A percentile compares a stretch with the other conserved stretches of the same genome.
These are phyloP conservation scores for Alternaria triticimaculans DNA, from an alignment of 2,329 filamentous ascomycete species.

Conservation along the genomic window DNA sequence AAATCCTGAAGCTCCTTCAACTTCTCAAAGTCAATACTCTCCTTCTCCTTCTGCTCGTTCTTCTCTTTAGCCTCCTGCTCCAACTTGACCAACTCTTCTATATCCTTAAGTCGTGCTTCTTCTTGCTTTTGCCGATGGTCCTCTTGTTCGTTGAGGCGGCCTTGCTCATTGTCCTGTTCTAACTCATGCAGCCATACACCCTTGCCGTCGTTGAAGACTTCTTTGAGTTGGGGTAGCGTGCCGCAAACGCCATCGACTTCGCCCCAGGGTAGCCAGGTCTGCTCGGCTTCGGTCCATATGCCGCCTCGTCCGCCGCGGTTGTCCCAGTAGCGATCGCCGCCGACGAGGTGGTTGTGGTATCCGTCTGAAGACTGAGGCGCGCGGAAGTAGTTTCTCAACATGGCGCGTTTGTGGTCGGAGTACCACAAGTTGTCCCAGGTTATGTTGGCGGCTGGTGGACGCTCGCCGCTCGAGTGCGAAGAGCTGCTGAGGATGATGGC, in stretches of 20 bases:
- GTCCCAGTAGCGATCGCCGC: constrained; percentile 58
- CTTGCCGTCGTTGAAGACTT: constrained; percentile 57
- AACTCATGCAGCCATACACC: constrained; percentile 50
- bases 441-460: constrained; percentile 25
- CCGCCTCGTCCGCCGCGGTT: constrained; percentile 60
- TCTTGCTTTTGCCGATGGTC: constrained; percentile 18
- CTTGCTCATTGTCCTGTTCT: constrained; percentile 24
- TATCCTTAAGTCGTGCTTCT: constrained; percentile 16
- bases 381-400: constrained; percentile 59
- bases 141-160: constrained; percentile 19
- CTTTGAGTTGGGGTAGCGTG: constrained; percentile 47
- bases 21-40: not conserved
- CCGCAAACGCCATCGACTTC: constrained; percentile 53
- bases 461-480: constrained; percentile 33
- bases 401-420: constrained; percentile 54
- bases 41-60: constrained; percentile 10
- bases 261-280: constrained; percentile 56
- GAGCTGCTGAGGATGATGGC: constrained; percentile 49
- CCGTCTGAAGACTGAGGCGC: constrained; percentile 51
- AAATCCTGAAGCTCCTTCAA: not conserved
- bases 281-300: constrained; percentile 59
- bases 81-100: constrained; percentile 24
- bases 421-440: constrained; percentile 60
- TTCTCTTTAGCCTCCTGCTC: constrained; percentile 17
- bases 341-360: constrained; percentile 53